Evolutionary conservation across 2,329 filamentous ascomycete genomes (phyloP).

Genomic region (Lojkania enalia): DNA sequence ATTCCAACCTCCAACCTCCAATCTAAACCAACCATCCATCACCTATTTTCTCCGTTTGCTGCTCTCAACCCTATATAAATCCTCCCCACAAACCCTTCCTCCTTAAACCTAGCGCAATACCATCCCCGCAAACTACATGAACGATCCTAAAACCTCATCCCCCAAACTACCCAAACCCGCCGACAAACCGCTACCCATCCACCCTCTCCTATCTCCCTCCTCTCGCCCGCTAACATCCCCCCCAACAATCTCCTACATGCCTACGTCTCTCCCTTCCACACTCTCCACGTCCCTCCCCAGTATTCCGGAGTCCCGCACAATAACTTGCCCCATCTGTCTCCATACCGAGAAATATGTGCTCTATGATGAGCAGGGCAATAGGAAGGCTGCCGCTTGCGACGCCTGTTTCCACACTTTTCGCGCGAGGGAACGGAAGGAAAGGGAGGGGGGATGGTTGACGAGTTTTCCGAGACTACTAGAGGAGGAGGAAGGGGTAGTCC

Average conservation of each 20-base stretch:
- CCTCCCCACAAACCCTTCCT: neutral
- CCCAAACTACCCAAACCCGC: neutral
- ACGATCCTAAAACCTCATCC: neutral
- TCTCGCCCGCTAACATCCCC: neutral
- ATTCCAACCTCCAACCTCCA: neutral
- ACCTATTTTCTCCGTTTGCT: no score
- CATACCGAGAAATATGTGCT: neutral
- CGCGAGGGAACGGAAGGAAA: neutral
- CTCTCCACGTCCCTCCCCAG: neutral
- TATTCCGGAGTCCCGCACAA: neutral
- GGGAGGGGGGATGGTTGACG: constrained; percentile 6
- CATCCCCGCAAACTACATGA: neutral
- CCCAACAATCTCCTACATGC: constrained; percentile 4
- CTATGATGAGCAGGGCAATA: neutral
- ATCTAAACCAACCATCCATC: no score
- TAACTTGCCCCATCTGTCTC: constrained; percentile 4
- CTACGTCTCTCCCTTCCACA: neutral
- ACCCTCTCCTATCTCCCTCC: neutral
- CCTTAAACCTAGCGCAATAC: neutral
- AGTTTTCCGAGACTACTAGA: constrained; percentile 19
- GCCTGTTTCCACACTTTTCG: constrained; percentile 10
- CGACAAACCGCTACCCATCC: neutral
- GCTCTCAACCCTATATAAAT: neutral
- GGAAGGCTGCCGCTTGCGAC: constrained; percentile 8
- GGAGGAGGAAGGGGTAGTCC: neutral